phyloP scores from a whole-genome alignment of 257 asterid genomes.

The Plectranthus barbatus region DNA sequence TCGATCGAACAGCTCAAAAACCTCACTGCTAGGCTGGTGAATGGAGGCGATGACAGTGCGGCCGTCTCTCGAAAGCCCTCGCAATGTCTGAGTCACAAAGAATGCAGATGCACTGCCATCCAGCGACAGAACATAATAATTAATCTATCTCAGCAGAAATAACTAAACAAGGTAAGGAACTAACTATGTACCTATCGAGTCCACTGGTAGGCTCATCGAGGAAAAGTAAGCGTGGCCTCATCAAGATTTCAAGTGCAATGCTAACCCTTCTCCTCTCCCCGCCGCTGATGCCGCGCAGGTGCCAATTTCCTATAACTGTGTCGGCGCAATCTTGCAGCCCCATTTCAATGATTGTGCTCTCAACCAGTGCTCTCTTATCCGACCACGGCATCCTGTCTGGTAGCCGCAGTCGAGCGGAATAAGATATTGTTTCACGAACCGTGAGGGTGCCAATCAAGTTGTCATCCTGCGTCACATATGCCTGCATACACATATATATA shows the following conservation, averaged over 20 bases:
- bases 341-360: constrained; percentile 94
- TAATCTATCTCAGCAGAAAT: background rate
- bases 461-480: constrained; percentile 95
- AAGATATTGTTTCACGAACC: constrained; percentile 76
- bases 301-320: constrained; percentile 96
- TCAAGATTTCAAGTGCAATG: constrained; percentile 82
- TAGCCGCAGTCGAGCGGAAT: constrained; percentile 74
- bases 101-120: constrained; percentile 83
- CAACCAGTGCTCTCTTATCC: constrained; percentile 68
- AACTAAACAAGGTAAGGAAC: too few species aligned
- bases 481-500: constrained; percentile 25
- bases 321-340: constrained; percentile 98
- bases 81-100: constrained; percentile 88
- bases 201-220: constrained; percentile 98
- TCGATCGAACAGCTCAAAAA: constrained; percentile 84
- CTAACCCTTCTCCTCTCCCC: constrained; percentile 94
- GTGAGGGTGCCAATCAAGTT: constrained; percentile 91
- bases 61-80: constrained; percentile 82
- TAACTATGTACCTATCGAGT: constrained; percentile 60
- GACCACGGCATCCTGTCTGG: constrained; percentile 80
- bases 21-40: constrained; percentile 99
- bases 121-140: background rate
- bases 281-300: constrained; percentile 87
- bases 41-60: constrained; percentile 92
- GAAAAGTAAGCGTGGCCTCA: constrained; percentile 90